Conservation (phyloP, 2,329 filamentous ascomycete genomes). For the Colletotrichum musae region DNA sequence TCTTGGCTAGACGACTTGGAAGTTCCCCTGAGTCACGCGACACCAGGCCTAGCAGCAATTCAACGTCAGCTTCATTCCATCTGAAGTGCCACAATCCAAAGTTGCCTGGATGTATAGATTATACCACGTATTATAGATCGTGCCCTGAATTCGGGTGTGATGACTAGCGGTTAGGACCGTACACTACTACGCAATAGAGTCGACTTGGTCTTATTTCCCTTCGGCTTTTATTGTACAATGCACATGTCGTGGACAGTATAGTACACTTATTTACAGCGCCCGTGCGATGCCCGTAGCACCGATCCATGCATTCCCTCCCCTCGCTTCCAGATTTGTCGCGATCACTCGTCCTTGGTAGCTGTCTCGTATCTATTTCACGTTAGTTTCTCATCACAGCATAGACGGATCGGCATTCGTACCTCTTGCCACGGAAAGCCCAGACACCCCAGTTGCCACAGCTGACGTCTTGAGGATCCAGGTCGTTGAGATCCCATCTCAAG, state of each 20-base stretch:
- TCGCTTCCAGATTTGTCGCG: background rate
- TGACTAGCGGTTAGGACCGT: too few species aligned
- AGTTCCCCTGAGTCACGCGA: too few species aligned
- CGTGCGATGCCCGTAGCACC: constrained; percentile 2
- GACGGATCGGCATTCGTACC: constrained; percentile 68
- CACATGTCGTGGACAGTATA: constrained; percentile 36
- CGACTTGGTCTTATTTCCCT: constrained; percentile 22
- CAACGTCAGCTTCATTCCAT: too few species aligned
- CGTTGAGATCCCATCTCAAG: constrained; percentile 96
- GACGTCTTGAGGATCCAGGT: constrained; percentile 92
- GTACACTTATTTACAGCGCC: constrained; percentile 41
- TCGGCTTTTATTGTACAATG: constrained; percentile 36
- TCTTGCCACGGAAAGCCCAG: constrained; percentile 98
- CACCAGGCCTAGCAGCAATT: too few species aligned
- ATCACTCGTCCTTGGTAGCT: constrained; percentile 64
- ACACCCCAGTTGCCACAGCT: constrained; percentile 97
- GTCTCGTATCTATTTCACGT: constrained; percentile 72
- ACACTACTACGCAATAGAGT: background rate
- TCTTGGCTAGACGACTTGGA: background rate
- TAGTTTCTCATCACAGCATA: constrained; percentile 45
- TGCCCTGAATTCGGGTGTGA: too few species aligned
- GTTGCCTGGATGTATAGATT: too few species aligned
- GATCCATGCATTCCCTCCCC: background rate
- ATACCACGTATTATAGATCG: too few species aligned
- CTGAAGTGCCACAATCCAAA: too few species aligned